phyloP scores from a whole-genome alignment of 2,329 filamentous ascomycete genomes.

The Pyrenochaeta sp. region DNA sequence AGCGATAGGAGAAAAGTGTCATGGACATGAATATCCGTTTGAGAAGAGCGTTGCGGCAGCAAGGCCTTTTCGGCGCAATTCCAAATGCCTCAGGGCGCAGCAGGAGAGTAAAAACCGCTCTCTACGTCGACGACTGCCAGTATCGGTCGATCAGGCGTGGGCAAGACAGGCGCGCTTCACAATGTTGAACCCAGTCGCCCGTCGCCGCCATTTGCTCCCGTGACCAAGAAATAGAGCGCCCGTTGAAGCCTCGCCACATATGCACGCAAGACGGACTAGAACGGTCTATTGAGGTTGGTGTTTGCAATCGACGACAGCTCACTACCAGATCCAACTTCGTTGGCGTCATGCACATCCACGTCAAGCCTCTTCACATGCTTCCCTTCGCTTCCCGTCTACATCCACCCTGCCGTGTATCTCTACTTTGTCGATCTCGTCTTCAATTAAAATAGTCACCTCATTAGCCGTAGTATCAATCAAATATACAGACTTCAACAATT shows the following conservation, averaged over 20 bases:
- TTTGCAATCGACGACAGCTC: conserved; percentile 9
- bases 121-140: neutral
- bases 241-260: conserved; percentile 14
- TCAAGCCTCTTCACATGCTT: neutral
- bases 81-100: conserved; percentile 4
- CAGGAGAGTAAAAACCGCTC: conserved; percentile 6
- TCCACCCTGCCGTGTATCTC: too few relatives aligned
- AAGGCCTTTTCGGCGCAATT: too few relatives aligned
- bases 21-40: conserved; percentile 6
- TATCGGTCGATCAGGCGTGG: conserved; percentile 4
- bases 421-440: too few relatives aligned
- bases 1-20: conserved; percentile 9
- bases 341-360: conserved; percentile 13
- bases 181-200: conserved; percentile 6
- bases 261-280: conserved; percentile 13
- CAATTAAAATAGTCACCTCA: too few relatives aligned
- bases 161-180: conserved; percentile 7
- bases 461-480: too few relatives aligned
- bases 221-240: conserved; percentile 9
- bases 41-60: too few relatives aligned
- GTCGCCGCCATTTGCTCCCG: conserved; percentile 7
- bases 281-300: conserved; percentile 13
- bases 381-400: too few relatives aligned
- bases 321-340: conserved; percentile 3
- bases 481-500: too few relatives aligned